A percentile compares a stretch with the other conserved stretches of the same genome.
Conservation (phyloP, 2,329 filamentous ascomycete species). For the Aspergillus tanneri region DNA sequence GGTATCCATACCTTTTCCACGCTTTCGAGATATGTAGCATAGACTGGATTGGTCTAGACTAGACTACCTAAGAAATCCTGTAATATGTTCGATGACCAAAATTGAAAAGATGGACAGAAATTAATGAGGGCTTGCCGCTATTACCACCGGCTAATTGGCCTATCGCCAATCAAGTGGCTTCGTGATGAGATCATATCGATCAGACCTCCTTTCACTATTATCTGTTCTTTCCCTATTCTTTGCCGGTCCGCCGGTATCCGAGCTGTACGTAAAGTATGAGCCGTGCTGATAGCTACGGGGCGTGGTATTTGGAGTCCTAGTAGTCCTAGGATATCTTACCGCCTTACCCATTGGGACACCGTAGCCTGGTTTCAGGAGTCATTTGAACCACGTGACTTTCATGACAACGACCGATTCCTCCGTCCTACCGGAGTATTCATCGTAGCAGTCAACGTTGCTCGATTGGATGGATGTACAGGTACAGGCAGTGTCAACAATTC, state of each 20-base stretch:
- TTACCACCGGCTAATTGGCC: conserved; percentile 4
- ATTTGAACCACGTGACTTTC: conserved; percentile 1
- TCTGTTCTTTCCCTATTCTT: background rate
- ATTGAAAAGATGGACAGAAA: background rate
- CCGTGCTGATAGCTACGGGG: conserved; percentile 4
- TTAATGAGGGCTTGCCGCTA: background rate
- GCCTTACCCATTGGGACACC: background rate
- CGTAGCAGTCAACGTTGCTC: too few species aligned
- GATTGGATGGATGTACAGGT: too few species aligned
- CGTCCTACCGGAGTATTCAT: background rate
- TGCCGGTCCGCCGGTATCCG: conserved; percentile 9
- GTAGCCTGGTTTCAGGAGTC: conserved; percentile 1
- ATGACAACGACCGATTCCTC: background rate
- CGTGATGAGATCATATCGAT: conserved; percentile 10
- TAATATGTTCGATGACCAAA: background rate
- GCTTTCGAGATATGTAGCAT: too few species aligned
- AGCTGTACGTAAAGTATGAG: background rate
- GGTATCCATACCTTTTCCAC: background rate
- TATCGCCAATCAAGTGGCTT: conserved; percentile 1
- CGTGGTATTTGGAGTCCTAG: background rate
- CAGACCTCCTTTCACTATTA: conserved; percentile 2
- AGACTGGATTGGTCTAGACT: too few species aligned
- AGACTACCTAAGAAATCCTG: background rate
- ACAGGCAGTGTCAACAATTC: too few species aligned
- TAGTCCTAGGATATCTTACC: conserved; percentile 1